Percentiles rank a stretch among this genome's conserved stretches.
phyloP scores from a whole-genome alignment of 1,284 basidiomycete species.

The Golubevia pallescens region DNA sequence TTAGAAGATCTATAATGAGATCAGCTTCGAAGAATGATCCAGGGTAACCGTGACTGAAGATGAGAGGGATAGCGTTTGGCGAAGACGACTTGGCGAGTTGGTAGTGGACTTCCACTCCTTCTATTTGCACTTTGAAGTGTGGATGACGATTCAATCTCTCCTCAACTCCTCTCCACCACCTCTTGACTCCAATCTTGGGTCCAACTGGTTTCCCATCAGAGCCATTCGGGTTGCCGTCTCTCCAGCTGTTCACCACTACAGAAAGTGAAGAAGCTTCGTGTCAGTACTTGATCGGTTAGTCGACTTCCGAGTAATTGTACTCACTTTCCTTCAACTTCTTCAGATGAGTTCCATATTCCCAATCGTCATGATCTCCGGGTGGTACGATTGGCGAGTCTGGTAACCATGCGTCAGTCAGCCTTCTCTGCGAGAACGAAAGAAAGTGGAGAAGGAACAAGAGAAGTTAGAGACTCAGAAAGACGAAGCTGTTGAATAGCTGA shows the following conservation, averaged over 20 bases:
- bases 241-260: slow-evolving; percentile 26
- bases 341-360: slow-evolving; percentile 42
- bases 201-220: slow-evolving; percentile 14
- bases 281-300: not conserved
- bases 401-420: slow-evolving; percentile 33
- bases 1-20: slow-evolving; percentile 22
- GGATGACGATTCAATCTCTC: slow-evolving; percentile 23
- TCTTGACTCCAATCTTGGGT: slow-evolving; percentile 20
- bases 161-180: slow-evolving; percentile 34
- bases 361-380: slow-evolving; percentile 6
- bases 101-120: slow-evolving; percentile 38
- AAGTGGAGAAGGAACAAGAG: too few relatives aligned
- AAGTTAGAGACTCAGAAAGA: too few relatives aligned
- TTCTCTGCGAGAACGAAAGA: slow-evolving; percentile 16
- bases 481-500: too few relatives aligned
- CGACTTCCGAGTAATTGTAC: too few relatives aligned
- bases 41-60: slow-evolving; percentile 49
- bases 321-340: slow-evolving; percentile 20
- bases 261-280: not conserved
- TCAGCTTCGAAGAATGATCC: slow-evolving; percentile 36
- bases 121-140: slow-evolving; percentile 32
- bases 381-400: slow-evolving; percentile 22
- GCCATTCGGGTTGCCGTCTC: slow-evolving; percentile 5
- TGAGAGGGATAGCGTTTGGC: slow-evolving; percentile 35
- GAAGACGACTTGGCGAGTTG: slow-evolving; percentile 22